Percentiles rank a stretch among this genome's conserved stretches.
Evolutionary conservation across 2,329 filamentous ascomycete genomes (phyloP).

Genomic region (Purpureocillium takamizusanense): DNA sequence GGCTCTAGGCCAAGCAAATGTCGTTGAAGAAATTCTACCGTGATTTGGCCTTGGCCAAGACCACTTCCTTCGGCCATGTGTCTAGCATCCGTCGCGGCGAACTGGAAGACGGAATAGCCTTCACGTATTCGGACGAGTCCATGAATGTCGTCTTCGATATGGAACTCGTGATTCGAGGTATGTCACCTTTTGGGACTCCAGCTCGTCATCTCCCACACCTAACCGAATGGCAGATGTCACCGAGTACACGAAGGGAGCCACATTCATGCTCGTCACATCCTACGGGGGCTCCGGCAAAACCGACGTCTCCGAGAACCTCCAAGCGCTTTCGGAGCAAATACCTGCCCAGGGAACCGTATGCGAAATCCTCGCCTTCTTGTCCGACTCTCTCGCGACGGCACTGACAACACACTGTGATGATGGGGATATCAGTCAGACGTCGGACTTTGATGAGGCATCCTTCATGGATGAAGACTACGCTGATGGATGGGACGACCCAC

Average conservation of each 20-base stretch:
- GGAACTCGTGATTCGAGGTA: conserved; percentile 26
- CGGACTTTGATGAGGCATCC: background rate
- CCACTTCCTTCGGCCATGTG: conserved; percentile 38
- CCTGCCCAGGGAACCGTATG: no score
- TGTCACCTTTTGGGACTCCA: conserved; percentile 2
- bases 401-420: background rate
- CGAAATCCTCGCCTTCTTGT: no score
- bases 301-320: no score
- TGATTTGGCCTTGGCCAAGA: conserved; percentile 37
- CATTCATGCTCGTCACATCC: no score
- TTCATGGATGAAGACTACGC: background rate
- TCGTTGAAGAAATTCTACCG: conserved; percentile 54
- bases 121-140: conserved; percentile 40
- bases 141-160: conserved; percentile 22
- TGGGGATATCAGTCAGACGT: background rate
- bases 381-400: no score
- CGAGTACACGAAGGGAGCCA: conserved; percentile 23
- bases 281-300: no score
- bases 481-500: no score
- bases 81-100: conserved; percentile 49
- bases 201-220: background rate
- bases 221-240: conserved; percentile 16
- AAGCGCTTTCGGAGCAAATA: no score
- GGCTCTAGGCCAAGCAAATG: conserved; percentile 35
- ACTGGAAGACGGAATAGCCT: conserved; percentile 64